These are phyloP conservation scores for Alopecurus myosuroides DNA, from an alignment of 176 grass and related monocot species.

Conservation along the genomic window DNA sequence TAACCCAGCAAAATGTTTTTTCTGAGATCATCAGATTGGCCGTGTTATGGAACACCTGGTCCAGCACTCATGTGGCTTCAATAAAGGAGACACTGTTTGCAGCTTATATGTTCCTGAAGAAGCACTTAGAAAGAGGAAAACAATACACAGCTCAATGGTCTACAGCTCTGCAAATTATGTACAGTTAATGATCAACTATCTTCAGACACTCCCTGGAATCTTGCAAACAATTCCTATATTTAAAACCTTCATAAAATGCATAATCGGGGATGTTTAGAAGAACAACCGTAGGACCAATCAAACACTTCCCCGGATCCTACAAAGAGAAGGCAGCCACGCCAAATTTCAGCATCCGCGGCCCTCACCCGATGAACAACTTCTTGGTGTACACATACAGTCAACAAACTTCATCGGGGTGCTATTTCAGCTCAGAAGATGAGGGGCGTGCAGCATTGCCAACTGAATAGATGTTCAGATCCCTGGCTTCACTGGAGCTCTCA, in stretches of 20 bases:
- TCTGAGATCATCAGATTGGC: not conserved
- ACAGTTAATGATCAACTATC: constrained; percentile 1
- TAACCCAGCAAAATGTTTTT: not conserved
- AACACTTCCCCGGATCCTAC: constrained; percentile 19
- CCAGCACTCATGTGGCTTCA: not conserved
- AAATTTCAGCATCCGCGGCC: constrained; percentile 16
- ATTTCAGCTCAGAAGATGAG: constrained; percentile 27
- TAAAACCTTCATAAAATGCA: constrained; percentile 7
- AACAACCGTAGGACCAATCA: constrained; percentile 8
- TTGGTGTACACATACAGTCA: not conserved
- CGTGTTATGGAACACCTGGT: not conserved
- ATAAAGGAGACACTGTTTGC: not conserved
- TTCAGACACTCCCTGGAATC: not conserved
- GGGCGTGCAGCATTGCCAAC: constrained; percentile 14
- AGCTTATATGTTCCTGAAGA: not conserved
- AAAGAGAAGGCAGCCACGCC: constrained; percentile 3
- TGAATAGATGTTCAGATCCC: constrained; percentile 32
- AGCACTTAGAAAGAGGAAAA: not conserved
- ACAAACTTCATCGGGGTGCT: not conserved
- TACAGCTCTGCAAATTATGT: constrained; percentile 20
- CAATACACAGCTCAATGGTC: not conserved
- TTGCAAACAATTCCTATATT: constrained; percentile 16
- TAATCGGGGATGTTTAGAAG: not conserved
- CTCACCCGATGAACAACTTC: not conserved
- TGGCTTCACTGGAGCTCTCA: constrained; percentile 14